Conservation (phyloP, 257 asterid genomes). For the Echium plantagineum region DNA sequence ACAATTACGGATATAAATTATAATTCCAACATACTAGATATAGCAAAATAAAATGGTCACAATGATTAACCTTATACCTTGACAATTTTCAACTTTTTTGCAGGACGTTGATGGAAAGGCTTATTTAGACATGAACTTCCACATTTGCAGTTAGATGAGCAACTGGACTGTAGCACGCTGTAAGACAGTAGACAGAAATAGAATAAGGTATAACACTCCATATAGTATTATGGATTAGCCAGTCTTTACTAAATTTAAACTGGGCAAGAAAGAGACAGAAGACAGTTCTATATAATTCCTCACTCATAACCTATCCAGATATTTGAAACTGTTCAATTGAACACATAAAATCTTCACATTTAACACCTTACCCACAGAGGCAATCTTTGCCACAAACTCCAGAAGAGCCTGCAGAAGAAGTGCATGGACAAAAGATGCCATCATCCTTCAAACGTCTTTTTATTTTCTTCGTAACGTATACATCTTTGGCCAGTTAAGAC, state of each 20-base stretch:
- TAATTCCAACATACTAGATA: background rate
- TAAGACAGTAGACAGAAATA: slow-evolving; percentile 18
- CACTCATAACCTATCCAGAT: background rate
- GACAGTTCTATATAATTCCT: background rate
- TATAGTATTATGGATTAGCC: background rate
- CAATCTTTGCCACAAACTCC: slow-evolving; percentile 79
- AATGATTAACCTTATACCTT: slow-evolving; percentile 31
- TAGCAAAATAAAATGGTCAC: background rate
- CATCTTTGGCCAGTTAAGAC: slow-evolving; percentile 50
- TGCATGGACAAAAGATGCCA: slow-evolving; percentile 86
- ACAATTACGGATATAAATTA: too few species aligned
- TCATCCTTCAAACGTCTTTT: slow-evolving; percentile 78
- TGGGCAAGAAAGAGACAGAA: background rate
- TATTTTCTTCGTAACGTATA: slow-evolving; percentile 67
- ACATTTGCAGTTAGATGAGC: slow-evolving; percentile 84
- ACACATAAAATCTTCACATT: background rate
- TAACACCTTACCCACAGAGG: slow-evolving; percentile 62
- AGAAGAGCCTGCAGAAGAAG: slow-evolving; percentile 49
- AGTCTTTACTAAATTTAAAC: background rate
- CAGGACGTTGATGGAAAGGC: slow-evolving; percentile 82
- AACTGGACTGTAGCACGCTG: slow-evolving; percentile 84
- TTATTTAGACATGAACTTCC: slow-evolving; percentile 76
- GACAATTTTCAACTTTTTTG: slow-evolving; percentile 77
- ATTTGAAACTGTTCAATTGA: background rate
- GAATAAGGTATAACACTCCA: background rate